These are phyloP conservation scores for Starmerella bacillaris DNA, from an alignment of 805 yeast genomes.

Conservation along the genomic window DNA sequence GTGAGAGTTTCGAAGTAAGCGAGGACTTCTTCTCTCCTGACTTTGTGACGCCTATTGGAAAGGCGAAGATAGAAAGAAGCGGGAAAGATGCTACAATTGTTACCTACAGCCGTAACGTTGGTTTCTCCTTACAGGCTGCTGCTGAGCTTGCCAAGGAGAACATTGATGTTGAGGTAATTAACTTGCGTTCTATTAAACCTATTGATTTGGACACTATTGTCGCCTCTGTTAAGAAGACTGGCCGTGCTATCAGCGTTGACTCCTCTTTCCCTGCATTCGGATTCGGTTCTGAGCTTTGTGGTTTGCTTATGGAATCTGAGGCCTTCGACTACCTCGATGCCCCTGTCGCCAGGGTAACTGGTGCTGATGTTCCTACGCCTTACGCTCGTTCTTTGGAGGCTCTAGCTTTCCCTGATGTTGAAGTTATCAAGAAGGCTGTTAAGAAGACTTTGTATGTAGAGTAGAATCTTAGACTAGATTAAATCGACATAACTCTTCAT, in stretches of 20 bases:
- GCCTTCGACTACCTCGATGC: slow-evolving; percentile 97
- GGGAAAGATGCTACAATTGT: slow-evolving; percentile 84
- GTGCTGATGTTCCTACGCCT: slow-evolving; percentile 99
- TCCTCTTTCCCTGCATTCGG: slow-evolving; percentile 97
- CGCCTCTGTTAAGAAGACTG: slow-evolving; percentile 84
- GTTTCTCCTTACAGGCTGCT: slow-evolving; percentile 78
- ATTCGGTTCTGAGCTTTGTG: slow-evolving; percentile 95
- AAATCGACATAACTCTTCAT: too few species aligned
- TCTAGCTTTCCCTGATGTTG: slow-evolving; percentile 96
- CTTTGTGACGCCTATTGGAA: slow-evolving; percentile 80
- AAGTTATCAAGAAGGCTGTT: slow-evolving; percentile 62
- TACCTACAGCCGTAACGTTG: slow-evolving; percentile 82
- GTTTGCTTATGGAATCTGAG: slow-evolving; percentile 95
- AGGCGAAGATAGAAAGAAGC: slow-evolving; percentile 85
- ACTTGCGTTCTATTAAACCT: slow-evolving; percentile 94
- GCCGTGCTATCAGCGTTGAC: slow-evolving; percentile 90
- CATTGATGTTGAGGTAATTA: slow-evolving; percentile 80
- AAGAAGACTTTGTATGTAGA: slow-evolving; percentile 26
- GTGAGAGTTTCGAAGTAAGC: slow-evolving; percentile 73
- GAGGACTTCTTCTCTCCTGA: slow-evolving; percentile 82
- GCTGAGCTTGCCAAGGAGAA: slow-evolving; percentile 68
- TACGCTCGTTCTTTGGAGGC: slow-evolving; percentile 91
- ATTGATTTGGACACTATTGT: slow-evolving; percentile 75
- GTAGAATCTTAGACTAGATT: too few species aligned
- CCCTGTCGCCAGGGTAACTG: slow-evolving; percentile 95